Conservation (phyloP, 2,329 filamentous ascomycete genomes). For the Alternaria sp. region DNA sequence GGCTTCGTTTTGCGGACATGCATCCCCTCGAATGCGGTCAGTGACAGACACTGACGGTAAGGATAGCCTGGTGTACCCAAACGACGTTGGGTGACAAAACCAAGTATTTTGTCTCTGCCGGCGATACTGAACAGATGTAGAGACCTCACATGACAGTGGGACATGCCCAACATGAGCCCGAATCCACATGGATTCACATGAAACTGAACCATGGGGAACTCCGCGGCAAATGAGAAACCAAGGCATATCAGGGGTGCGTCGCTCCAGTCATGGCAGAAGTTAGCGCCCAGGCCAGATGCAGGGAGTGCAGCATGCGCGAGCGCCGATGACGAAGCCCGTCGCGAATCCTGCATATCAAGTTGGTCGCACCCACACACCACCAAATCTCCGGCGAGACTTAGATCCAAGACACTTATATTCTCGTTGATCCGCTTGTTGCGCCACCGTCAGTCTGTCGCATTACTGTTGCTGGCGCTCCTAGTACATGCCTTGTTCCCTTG, state of each 20-base stretch:
- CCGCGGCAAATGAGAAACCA: slow-evolving; percentile 23
- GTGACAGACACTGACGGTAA: slow-evolving; percentile 22
- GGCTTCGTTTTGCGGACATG: slow-evolving; percentile 14
- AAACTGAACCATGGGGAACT: slow-evolving; percentile 4
- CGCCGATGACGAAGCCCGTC: slow-evolving; percentile 42
- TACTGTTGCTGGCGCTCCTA: slow-evolving; percentile 6
- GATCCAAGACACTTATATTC: slow-evolving; percentile 25
- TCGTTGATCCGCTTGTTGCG: slow-evolving; percentile 16
- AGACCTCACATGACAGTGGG: not conserved
- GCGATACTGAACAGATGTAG: slow-evolving; percentile 1
- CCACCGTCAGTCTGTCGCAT: slow-evolving; percentile 9
- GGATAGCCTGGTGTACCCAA: slow-evolving; percentile 27
- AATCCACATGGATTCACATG: slow-evolving; percentile 10
- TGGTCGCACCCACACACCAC: slow-evolving; percentile 34
- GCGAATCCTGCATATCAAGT: slow-evolving; percentile 28
- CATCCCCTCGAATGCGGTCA: slow-evolving; percentile 24
- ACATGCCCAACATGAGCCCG: slow-evolving; percentile 31
- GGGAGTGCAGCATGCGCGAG: slow-evolving; percentile 15
- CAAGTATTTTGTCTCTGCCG: slow-evolving; percentile 1
- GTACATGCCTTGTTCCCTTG: slow-evolving; percentile 4
- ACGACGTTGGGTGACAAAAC: slow-evolving; percentile 11
- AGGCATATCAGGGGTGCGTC: slow-evolving; percentile 13
- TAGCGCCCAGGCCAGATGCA: slow-evolving; percentile 23
- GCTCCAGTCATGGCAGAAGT: slow-evolving; percentile 22
- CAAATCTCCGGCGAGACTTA: slow-evolving; percentile 15